Conservation (phyloP, 2,329 filamentous ascomycete genomes). For the Fusarium annulatum region DNA sequence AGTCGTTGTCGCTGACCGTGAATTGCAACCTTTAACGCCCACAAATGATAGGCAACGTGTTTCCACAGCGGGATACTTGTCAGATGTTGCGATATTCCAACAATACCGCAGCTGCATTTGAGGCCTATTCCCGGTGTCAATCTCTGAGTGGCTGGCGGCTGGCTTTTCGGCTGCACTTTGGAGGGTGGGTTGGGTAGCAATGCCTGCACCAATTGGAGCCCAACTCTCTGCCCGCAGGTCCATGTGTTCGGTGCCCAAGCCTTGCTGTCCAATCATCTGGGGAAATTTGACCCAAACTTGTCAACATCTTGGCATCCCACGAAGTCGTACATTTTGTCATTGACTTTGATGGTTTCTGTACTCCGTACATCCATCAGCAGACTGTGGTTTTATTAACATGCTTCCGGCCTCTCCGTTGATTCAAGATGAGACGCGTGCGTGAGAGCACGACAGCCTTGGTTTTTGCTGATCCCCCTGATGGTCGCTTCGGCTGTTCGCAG, state of each 20-base stretch:
- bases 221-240: constrained; percentile 46
- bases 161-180: constrained; percentile 20
- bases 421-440: neutral
- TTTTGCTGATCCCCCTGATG: constrained; percentile 17
- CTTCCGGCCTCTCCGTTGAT: constrained; percentile 21
- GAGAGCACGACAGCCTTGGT: neutral
- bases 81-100: constrained; percentile 34
- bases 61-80: constrained; percentile 35
- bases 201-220: constrained; percentile 52
- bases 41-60: constrained; percentile 45
- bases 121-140: constrained; percentile 20
- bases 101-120: constrained; percentile 42
- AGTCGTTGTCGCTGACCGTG: constrained; percentile 19
- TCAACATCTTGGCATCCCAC: constrained; percentile 28
- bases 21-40: constrained; percentile 28
- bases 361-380: constrained; percentile 25
- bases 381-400: constrained; percentile 1
- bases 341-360: constrained; percentile 18
- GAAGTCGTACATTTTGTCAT: constrained; percentile 22
- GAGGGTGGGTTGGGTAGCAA: constrained; percentile 54
- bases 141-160: constrained; percentile 21
- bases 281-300: constrained; percentile 16
- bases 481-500: constrained; percentile 26
- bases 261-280: constrained; percentile 41
- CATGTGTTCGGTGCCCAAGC: constrained; percentile 44